Evolutionary conservation across 345 rosid genomes (phyloP).

Genomic region (Combretum micranthum): DNA sequence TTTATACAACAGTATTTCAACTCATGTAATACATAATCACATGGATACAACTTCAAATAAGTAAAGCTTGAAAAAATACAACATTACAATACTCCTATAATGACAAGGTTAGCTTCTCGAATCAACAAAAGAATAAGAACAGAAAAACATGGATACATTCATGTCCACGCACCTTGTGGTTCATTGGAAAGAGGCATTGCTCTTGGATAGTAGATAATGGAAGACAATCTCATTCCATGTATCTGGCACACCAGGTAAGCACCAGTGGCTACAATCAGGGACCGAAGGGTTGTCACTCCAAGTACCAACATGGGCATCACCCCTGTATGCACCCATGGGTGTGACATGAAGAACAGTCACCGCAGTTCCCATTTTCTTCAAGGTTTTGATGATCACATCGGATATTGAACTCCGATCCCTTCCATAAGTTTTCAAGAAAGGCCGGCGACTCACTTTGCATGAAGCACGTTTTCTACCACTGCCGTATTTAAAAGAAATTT

Average conservation of each 20-base stretch:
- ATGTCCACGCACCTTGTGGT: background rate
- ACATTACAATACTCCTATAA: no score
- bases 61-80: no score
- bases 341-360: conserved; percentile 54
- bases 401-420: conserved; percentile 43
- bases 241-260: conserved; percentile 76
- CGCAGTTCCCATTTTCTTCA: conserved; percentile 30
- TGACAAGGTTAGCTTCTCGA: no score
- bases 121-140: background rate
- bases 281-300: conserved; percentile 62
- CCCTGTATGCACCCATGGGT: conserved; percentile 56
- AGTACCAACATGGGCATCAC: conserved; percentile 57
- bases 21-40: no score
- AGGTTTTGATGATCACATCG: conserved; percentile 27
- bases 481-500: background rate
- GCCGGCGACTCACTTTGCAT: conserved; percentile 51
- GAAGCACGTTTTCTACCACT: conserved; percentile 36
- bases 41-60: no score
- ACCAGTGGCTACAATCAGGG: conserved; percentile 75
- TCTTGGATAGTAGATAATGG: conserved; percentile 23
- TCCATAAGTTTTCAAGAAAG: conserved; percentile 32
- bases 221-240: conserved; percentile 55
- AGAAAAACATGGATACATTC: background rate
- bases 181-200: conserved; percentile 4
- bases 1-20: no score